Percentiles rank a stretch among this genome's conserved stretches.
Evolutionary conservation across 805 yeast species (phyloP).

Genomic region (Brettanomyces bruxellensis): DNA sequence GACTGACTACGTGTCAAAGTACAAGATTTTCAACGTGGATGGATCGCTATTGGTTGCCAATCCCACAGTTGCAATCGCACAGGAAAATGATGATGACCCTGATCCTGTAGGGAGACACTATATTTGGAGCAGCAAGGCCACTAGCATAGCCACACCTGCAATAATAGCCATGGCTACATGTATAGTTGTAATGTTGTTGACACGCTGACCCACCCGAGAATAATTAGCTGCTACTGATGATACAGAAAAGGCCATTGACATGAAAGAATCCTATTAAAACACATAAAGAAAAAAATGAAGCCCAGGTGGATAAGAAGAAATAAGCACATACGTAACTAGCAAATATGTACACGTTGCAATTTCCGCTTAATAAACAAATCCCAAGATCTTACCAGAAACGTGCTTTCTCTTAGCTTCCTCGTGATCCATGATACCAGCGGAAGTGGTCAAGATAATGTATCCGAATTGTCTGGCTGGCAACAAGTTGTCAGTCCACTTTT

Average conservation of each 20-base stretch:
- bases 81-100: neutral
- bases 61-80: conserved; percentile 11
- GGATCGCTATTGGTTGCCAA: conserved; percentile 26
- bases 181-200: too few species aligned
- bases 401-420: conserved; percentile 99
- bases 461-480: conserved; percentile 99
- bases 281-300: too few species aligned
- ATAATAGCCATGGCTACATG: too few species aligned
- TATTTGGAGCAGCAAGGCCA: neutral
- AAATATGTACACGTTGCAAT: neutral
- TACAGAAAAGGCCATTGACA: too few species aligned
- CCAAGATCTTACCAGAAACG: conserved; percentile 98
- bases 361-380: conserved; percentile 75
- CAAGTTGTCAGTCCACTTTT: conserved; percentile 98
- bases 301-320: neutral
- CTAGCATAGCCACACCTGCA: too few species aligned
- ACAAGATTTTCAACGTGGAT: conserved; percentile 32
- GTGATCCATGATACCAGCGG: conserved; percentile 99
- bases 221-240: too few species aligned
- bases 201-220: too few species aligned
- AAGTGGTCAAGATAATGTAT: conserved; percentile 94
- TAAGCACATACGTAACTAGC: neutral
- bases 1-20: conserved; percentile 26
- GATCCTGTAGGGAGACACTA: neutral
- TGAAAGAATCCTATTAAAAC: too few species aligned